Evolutionary conservation across 2,329 filamentous ascomycete species (phyloP).

Genomic region (Neonectria faginata): DNA sequence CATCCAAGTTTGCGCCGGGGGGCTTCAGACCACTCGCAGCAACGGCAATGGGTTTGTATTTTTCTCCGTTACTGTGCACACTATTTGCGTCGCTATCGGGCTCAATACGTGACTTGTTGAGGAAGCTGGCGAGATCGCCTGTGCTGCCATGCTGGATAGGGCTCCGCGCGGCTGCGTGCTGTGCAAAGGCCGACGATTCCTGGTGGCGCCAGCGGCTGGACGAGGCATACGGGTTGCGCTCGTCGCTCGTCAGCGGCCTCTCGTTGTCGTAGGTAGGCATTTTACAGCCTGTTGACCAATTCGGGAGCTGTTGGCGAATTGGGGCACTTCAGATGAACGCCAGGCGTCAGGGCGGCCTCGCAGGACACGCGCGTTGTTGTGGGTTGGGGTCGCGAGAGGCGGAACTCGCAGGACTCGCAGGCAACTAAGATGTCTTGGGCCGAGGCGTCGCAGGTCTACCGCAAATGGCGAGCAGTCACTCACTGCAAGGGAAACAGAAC

Average conservation of each 20-base stretch:
- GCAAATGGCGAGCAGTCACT: not conserved
- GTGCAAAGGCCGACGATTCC: constrained; percentile 68
- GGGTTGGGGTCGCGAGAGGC: constrained; percentile 24
- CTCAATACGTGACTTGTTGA: constrained; percentile 66
- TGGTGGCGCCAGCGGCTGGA: constrained; percentile 72
- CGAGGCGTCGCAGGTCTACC: constrained; percentile 7
- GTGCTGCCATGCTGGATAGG: constrained; percentile 55
- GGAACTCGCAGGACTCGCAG: constrained; percentile 28
- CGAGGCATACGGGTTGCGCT: constrained; percentile 67
- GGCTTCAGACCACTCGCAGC: constrained; percentile 47
- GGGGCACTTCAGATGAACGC: not conserved
- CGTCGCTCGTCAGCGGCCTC: constrained; percentile 45
- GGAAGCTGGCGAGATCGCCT: constrained; percentile 65
- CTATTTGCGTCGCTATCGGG: constrained; percentile 46
- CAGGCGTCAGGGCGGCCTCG: constrained; percentile 5
- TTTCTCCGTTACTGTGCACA: constrained; percentile 49
- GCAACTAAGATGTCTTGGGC: constrained; percentile 24
- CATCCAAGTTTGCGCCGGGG: constrained; percentile 35
- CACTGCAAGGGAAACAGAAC: not conserved
- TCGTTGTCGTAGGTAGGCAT: constrained; percentile 41
- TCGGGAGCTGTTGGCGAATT: constrained; percentile 5
- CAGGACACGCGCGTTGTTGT: constrained; percentile 18
- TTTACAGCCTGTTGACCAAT: constrained; percentile 16
- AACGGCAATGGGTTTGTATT: constrained; percentile 63
- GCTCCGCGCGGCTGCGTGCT: constrained; percentile 57